Evolutionary conservation across 164 flowering plant species (phyloP).

Genomic region (Vitis rotundifolia): DNA sequence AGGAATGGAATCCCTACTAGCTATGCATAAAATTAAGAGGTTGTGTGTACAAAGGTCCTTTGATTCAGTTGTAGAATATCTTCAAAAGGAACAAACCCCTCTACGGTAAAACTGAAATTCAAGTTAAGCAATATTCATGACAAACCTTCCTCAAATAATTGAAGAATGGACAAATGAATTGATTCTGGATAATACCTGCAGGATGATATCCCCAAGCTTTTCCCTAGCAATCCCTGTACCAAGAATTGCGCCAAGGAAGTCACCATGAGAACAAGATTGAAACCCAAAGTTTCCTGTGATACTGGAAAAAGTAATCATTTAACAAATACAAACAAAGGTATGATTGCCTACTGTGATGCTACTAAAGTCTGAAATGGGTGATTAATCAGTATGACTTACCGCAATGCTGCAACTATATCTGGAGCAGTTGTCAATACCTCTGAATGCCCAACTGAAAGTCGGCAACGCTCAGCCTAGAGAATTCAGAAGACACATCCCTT

Average conservation of each 20-base stretch:
- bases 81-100: no score
- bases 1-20: background rate
- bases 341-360: background rate
- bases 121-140: no score
- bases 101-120: no score
- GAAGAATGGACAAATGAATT: no score
- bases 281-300: slow-evolving; percentile 83
- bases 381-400: slow-evolving; percentile 31
- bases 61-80: no score
- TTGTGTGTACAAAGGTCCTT: no score
- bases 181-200: slow-evolving; percentile 54
- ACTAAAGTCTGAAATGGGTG: background rate
- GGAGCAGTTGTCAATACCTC: slow-evolving; percentile 60
- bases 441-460: slow-evolving; percentile 82
- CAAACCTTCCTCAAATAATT: no score
- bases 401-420: slow-evolving; percentile 74
- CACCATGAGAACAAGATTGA: slow-evolving; percentile 90
- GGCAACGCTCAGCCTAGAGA: slow-evolving; percentile 87
- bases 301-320: slow-evolving; percentile 40
- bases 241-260: slow-evolving; percentile 92
- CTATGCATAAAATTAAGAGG: background rate
- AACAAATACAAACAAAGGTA: background rate
- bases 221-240: slow-evolving; percentile 90
- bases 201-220: slow-evolving; percentile 85
- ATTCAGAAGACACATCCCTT: background rate